Base-by-base conservation (phyloP, 106 monocot species). In the Dendrobium huoshanense region DNA sequence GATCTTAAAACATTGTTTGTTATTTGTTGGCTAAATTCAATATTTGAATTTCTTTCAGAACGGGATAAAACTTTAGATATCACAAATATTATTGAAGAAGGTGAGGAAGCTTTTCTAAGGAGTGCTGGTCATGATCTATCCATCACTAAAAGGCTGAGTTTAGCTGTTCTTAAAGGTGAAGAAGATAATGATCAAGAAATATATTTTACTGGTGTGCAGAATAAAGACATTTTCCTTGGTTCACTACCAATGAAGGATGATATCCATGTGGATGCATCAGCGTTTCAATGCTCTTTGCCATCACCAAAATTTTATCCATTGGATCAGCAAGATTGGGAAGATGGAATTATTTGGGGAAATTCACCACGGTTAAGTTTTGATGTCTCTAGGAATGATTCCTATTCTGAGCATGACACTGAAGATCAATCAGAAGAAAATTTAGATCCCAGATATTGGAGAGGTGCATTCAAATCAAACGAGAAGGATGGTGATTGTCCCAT, bases 321-420 rank as follows among this genome's bases (percentile, higher is more conserved):
- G 83, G 93, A 93, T 87, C 93, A 99, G 78, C 88, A 90, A 81
- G 85, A 95, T 61, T 99, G 98, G 98, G 98, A 99, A 85, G 80
- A 93, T 75, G 83, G 75, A 80, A 99, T 99, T 82, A 47, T 95
- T 83, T 99, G 98, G 98, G 95, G 91, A 67, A 93, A 95, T 85
- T 99, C 98, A 83, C 93, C 98, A 31, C 41, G 83, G 73, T 41
- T 59, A 16, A 85, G 82, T 82, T 82, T 85, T 77, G 81, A 45
- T 49, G 74, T 54, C 7, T 84, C 84, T 70, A 84, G 75, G 54
- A 91, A 82, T 82, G 87, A 80, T 91, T 77, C 84, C 45, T 70
- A 82, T 56, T 89, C 87, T 83, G 94, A 89, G 79, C 55, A 61
- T 81, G 91, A 89, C 24, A 48, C 79, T 31, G 92, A 89, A 48